Evolutionary conservation across 2,329 filamentous ascomycete genomes (phyloP).

Genomic region (Cytospora mali): DNA sequence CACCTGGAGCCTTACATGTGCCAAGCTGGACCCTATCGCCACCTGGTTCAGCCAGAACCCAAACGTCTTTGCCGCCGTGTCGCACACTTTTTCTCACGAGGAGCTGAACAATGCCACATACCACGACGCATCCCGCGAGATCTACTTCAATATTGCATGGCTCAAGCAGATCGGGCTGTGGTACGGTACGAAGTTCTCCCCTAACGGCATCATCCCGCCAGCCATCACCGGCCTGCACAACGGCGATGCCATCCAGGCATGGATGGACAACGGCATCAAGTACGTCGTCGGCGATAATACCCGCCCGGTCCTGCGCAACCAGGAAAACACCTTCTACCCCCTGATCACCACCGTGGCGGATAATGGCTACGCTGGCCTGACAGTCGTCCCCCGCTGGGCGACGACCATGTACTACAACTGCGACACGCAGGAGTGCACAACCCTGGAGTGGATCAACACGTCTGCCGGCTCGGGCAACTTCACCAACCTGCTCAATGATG

Average conservation of each 20-base stretch:
- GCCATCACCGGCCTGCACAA: slow-evolving; percentile 67
- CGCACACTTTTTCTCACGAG: slow-evolving; percentile 64
- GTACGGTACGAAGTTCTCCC: slow-evolving; percentile 49
- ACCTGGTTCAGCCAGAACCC: slow-evolving; percentile 60
- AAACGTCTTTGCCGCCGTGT: slow-evolving; percentile 59
- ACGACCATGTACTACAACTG: slow-evolving; percentile 69
- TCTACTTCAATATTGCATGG: slow-evolving; percentile 63
- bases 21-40: slow-evolving; percentile 51
- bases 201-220: slow-evolving; percentile 60
- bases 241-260: slow-evolving; percentile 62
- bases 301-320: slow-evolving; percentile 55
- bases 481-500: slow-evolving; percentile 51
- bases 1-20: slow-evolving; percentile 52
- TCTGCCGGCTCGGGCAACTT: slow-evolving; percentile 58
- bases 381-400: slow-evolving; percentile 62
- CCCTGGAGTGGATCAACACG: slow-evolving; percentile 63
- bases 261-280: slow-evolving; percentile 60
- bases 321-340: slow-evolving; percentile 56
- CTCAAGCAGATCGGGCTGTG: slow-evolving; percentile 55
- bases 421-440: slow-evolving; percentile 57
- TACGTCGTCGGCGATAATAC: slow-evolving; percentile 68
- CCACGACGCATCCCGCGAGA: slow-evolving; percentile 57
- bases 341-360: slow-evolving; percentile 50
- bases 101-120: slow-evolving; percentile 64
- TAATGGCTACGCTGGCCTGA: slow-evolving; percentile 59